Base-by-base conservation (phyloP, 2,329 filamentous ascomycete genomes). In the Cladosporium sp. region DNA sequence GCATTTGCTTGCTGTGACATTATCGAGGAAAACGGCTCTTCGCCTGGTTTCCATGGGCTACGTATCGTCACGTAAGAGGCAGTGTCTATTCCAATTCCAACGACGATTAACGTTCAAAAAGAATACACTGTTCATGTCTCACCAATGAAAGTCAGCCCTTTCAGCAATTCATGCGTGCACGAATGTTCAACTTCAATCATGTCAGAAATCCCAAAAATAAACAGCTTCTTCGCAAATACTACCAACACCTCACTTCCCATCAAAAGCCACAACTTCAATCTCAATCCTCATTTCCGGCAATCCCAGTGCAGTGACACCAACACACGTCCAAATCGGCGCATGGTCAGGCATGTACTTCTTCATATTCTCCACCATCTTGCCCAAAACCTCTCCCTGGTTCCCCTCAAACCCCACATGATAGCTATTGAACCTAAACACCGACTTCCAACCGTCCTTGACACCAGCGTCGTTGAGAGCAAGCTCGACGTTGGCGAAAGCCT, bases 401-500 rank as follows among this genome's bases (percentile, higher is more conserved):
- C 54, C 54, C 2, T 56, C 42, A 11, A 56, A 28, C 5, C 47
- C 52, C 1, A 67, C 61, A 59, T 70, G 66, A 58, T 70, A 70
- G 30, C 61, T 63, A 20, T 70, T 71, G 9, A 74, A 63, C 7
- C 69, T 61, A 52, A 65, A 74, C 0, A 86, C 83, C 59, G 85
- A 80, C n/a, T 68, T 67, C 80, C 80, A 84, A 2, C 82, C 82
- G 4, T 17, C 42, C 58, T 80, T 77, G 0, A 81, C 81, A 0
- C 84, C 84, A 0, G 82, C 82, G 14, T 78, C 65, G 45, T 75
- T 77, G 6, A 87, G 69, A 34, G 68, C 72, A 5, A 75, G 66
- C 1, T 87, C 81, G 8, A 85, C 79, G 58, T 86, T 87, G 2
- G 66, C 69, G 64, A 87, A 86, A 0, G 83, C 81, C 56, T 73